Conservation (phyloP, 2,329 filamentous ascomycete genomes). For the Penicillium freii region DNA sequence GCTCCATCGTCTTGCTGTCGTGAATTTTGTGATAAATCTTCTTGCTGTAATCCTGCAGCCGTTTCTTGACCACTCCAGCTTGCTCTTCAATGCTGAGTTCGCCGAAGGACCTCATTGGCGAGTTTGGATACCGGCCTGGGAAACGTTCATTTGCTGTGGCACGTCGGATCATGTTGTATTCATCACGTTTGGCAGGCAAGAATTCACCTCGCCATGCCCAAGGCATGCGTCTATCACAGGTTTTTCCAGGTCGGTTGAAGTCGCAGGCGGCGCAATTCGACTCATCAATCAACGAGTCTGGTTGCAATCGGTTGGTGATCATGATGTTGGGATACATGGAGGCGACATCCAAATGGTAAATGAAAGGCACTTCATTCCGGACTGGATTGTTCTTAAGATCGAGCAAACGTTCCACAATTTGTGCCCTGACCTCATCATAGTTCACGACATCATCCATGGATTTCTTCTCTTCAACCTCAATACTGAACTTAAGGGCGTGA, state of each 20-base stretch:
- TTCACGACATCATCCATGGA: slow-evolving; percentile 74
- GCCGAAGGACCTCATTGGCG: slow-evolving; percentile 71
- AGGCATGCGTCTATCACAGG: slow-evolving; percentile 87
- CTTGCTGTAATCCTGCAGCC: slow-evolving; percentile 88
- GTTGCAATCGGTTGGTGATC: slow-evolving; percentile 96
- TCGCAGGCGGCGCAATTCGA: slow-evolving; percentile 96
- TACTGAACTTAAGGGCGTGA: slow-evolving; percentile 82
- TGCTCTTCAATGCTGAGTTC: slow-evolving; percentile 82
- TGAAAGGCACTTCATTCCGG: slow-evolving; percentile 78
- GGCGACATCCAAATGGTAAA: slow-evolving; percentile 97
- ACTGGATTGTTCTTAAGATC: slow-evolving; percentile 80
- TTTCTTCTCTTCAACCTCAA: slow-evolving; percentile 80
- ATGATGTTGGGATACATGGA: slow-evolving; percentile 99
- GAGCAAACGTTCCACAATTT: slow-evolving; percentile 70
- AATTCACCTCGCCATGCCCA: slow-evolving; percentile 99
- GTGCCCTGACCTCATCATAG: slow-evolving; percentile 78
- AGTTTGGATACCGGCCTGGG: slow-evolving; percentile 71
- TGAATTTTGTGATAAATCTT: slow-evolving; percentile 99
- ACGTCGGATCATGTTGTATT: slow-evolving; percentile 98
- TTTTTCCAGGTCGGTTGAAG: slow-evolving; percentile 96
- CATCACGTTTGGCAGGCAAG: slow-evolving; percentile 89
- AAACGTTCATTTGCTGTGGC: slow-evolving; percentile 90
- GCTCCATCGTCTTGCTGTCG: slow-evolving; percentile 85
- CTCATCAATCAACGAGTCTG: slow-evolving; percentile 98
- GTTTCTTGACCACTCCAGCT: slow-evolving; percentile 74